Percentiles rank a stretch among this genome's conserved stretches.
Evolutionary conservation across 169 alveolate species (phyloP).

Genomic region (Plasmodium vivax): DNA sequence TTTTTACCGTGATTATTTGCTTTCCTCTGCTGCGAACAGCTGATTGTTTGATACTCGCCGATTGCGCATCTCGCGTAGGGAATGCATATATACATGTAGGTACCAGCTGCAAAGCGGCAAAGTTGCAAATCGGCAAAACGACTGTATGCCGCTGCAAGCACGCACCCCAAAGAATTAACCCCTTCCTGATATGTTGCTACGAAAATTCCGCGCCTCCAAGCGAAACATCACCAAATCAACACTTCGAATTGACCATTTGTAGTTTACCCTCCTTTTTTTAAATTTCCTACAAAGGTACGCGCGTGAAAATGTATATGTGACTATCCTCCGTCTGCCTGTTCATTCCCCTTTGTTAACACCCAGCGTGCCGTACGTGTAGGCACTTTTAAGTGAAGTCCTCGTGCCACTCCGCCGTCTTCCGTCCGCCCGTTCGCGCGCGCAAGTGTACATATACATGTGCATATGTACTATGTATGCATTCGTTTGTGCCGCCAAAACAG

Average conservation of each 20-base stretch:
- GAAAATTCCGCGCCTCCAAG: not conserved
- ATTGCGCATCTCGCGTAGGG: not conserved
- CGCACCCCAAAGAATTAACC: not conserved
- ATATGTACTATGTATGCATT: not conserved
- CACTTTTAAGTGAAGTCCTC: not conserved
- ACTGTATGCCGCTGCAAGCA: not conserved
- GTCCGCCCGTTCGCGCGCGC: not conserved
- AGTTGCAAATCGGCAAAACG: not conserved
- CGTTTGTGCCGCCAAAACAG: not conserved
- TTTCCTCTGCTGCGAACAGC: not conserved
- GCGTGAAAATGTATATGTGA: not conserved
- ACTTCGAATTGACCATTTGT: not conserved
- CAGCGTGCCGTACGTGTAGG: not conserved
- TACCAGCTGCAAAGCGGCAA: not conserved
- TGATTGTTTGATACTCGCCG: not conserved
- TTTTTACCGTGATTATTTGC: not conserved
- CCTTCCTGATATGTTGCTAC: not conserved
- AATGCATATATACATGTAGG: conserved; percentile 7
- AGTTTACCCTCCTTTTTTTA: not conserved
- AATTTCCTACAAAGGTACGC: not conserved
- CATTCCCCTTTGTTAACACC: not conserved
- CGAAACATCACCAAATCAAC: not conserved
- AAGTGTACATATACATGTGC: not conserved
- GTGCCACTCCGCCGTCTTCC: not conserved
- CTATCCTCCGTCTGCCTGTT: not conserved